Base-by-base conservation (phyloP, 2,329 filamentous ascomycete species). In the Chrysoporthe cubensis region DNA sequence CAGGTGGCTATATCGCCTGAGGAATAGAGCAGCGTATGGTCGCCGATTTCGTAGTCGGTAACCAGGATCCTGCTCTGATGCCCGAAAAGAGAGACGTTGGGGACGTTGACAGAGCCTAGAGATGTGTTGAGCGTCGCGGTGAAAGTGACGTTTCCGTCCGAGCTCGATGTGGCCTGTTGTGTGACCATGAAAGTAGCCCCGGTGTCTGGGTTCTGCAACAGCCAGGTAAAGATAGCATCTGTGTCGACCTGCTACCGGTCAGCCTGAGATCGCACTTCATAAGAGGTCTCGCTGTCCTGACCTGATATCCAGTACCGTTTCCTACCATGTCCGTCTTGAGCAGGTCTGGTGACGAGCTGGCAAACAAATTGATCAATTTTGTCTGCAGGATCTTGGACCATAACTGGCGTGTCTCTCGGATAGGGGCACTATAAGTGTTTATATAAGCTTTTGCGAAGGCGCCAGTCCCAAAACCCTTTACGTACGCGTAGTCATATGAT, bases 31-130 rank as follows among this genome's bases (percentile, higher is more conserved):
- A 87, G 74, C 3, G 76, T 81, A 40, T 81, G 77, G 1, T 77
- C 76, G 4, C 85, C 84, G 66, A 86, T 76, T 0, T 73, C 72
- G 64, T 86, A 87, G 71, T 87, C 84, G 0, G 83, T 85, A 26
- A 86, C 82, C 3, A 87, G 75, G 69, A 86, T 85, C 70, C 85
- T 85, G 72, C 82, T 84, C 72, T 87, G 83, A 21, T 83, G 79
- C 13, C 84, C 84, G 60, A 81, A 78, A 3, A 87, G 76, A 59
- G 82, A 79, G n/a, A 86, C 78, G 48, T 80, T 80, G 0, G 83
- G 80, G 3, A 83, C 76, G 1, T 75, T 79, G 9, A 81, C 72
- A 32, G 75, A 72, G 59, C 83, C 84, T 18, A 73, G 74, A 1
- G 82, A 82, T 1, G 85, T 87, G 34, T 80, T 78, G 18, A 85